Evolutionary conservation across 805 yeast genomes (phyloP).

Genomic region (Metschnikowia orientalis): DNA sequence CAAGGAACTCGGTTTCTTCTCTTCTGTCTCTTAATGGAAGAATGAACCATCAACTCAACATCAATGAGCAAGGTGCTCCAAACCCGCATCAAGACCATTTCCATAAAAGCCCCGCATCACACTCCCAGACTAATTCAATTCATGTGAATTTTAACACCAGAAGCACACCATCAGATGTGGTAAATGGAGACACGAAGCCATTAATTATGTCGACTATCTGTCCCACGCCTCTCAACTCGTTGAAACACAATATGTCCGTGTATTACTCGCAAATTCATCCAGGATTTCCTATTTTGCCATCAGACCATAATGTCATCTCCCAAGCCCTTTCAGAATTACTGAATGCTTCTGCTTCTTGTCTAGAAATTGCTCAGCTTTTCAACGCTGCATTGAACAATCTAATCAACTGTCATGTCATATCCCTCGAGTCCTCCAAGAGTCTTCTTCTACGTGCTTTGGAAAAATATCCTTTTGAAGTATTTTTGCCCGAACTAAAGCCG

Average conservation of each 20-base stretch:
- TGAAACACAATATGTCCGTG: slow-evolving; percentile 14
- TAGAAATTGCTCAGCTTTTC: slow-evolving; percentile 38
- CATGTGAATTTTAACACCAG: too few species aligned
- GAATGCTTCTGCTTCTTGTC: slow-evolving; percentile 23
- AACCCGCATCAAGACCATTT: neutral
- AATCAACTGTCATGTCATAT: slow-evolving; percentile 30
- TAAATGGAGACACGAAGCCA: neutral
- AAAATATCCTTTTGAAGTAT: slow-evolving; percentile 30
- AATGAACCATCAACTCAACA: slow-evolving; percentile 4
- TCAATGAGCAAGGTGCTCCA: too few species aligned
- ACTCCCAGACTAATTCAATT: too few species aligned
- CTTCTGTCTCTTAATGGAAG: slow-evolving; percentile 18
- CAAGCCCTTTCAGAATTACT: slow-evolving; percentile 12
- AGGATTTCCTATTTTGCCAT: slow-evolving; percentile 45
- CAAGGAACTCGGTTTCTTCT: slow-evolving; percentile 17
- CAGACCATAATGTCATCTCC: slow-evolving; percentile 22
- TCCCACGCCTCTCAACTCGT: slow-evolving; percentile 7
- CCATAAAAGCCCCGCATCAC: too few species aligned
- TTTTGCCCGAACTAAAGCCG: slow-evolving; percentile 17
- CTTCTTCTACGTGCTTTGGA: slow-evolving; percentile 32
- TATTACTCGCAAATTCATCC: slow-evolving; percentile 44
- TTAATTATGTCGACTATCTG: slow-evolving; percentile 2
- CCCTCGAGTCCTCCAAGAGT: slow-evolving; percentile 30
- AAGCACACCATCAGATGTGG: too few species aligned
- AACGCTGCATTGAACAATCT: slow-evolving; percentile 37